Percentiles rank a stretch among this genome's conserved stretches.
Evolutionary conservation across 192 early-diverging fungal species (phyloP).

Genomic region (Gigaspora rosea): DNA sequence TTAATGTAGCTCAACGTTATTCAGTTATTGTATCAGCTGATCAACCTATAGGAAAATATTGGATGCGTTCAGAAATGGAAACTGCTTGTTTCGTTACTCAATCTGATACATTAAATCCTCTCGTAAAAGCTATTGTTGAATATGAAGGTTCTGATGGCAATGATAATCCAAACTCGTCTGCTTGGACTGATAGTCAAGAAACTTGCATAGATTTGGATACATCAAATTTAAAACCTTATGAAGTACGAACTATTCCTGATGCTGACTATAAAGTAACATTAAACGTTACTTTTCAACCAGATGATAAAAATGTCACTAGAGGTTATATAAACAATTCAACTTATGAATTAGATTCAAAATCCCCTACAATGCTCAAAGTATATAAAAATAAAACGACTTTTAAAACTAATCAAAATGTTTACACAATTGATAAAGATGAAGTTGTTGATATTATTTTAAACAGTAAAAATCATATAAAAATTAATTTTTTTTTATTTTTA

Average conservation of each 20-base stretch:
- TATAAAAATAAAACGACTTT: slow-evolving; percentile 25
- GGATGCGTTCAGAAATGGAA: slow-evolving; percentile 49
- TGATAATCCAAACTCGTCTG: slow-evolving; percentile 5
- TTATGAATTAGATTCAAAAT: neutral
- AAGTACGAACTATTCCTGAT: neutral
- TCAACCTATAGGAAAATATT: slow-evolving; percentile 47
- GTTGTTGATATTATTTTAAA: slow-evolving; percentile 32
- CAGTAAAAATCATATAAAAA: neutral
- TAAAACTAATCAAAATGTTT: slow-evolving; percentile 17
- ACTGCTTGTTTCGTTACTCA: slow-evolving; percentile 37
- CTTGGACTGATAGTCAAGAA: slow-evolving; percentile 27
- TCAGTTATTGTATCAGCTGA: slow-evolving; percentile 52
- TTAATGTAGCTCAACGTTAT: slow-evolving; percentile 52
- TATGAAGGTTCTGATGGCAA: slow-evolving; percentile 43
- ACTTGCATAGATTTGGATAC: slow-evolving; percentile 39
- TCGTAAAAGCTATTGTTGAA: slow-evolving; percentile 40
- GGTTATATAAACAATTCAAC: slow-evolving; percentile 14
- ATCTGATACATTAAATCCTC: slow-evolving; percentile 31
- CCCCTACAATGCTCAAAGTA: slow-evolving; percentile 28
- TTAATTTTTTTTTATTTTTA: neutral
- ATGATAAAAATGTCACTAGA: neutral
- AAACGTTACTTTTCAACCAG: neutral
- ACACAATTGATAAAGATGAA: slow-evolving; percentile 38
- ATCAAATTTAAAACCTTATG: slow-evolving; percentile 36
- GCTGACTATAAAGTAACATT: neutral